Base-by-base conservation (phyloP, 352 stramenopile genomes). In the Globisporangium yorkense region DNA sequence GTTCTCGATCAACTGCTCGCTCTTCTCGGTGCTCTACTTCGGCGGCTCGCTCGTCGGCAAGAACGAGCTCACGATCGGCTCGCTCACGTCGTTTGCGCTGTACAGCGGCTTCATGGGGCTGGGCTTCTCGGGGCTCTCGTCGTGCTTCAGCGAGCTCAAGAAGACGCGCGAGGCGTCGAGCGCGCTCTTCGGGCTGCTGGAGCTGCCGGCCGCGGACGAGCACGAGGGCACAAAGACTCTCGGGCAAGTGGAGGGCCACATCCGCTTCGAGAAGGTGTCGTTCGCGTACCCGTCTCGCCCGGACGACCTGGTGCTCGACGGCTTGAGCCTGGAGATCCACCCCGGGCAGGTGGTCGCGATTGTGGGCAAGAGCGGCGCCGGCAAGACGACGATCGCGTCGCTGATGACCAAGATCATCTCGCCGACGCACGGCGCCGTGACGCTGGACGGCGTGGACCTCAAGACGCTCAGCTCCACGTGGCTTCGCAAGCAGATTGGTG, bases 51-150 rank as follows among this genome's bases (percentile, higher is more conserved):
- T 97, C 16, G 84, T 97, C 39, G 81, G 79, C 15, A 77, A 70
- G 16, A 88, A 87, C 33, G 88, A 92, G 54, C 77, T 97, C 54
- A 97, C 87, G 51, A 93, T 95, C 54, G 89, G 89, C 13, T 87
- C 86, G 52, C 77, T 97, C 40, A 96, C 88, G 44, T 96, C 87
- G 3, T 97, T 97, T 56, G 83, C 89, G 27, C 61, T 97, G 3
- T 97, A 97, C 80, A 96, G 78, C 49, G 87, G 87, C 18, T 94
- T 96, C 56, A 94, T 97, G 75, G 87, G 83, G 29, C 74, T 96
- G 12, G 89, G 88, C 5, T 96, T 96, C 68, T 96, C 87, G 16
- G 77, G 80, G 0, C 67, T 97, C 12, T 91, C 87, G 31, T 95
- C 85, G 9, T 94, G 83, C 62, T 70, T 91, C 40, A 75, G 86